Evolutionary conservation across 768 basidiomycete genomes (phyloP).

Genomic region (Suillus variegatus): DNA sequence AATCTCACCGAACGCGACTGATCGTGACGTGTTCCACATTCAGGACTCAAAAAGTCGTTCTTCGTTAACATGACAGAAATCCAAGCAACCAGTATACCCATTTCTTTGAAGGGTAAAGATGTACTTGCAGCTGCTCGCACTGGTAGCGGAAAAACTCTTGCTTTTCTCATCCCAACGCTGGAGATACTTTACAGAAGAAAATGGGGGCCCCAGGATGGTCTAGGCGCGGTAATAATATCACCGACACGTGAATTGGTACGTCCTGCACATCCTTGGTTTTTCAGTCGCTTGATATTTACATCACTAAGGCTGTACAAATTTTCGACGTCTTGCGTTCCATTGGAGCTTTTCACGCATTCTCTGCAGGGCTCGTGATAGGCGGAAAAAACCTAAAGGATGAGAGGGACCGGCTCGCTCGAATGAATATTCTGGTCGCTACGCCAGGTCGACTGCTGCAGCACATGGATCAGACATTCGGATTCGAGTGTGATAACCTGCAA

Average conservation of each 20-base stretch:
- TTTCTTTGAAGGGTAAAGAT: constrained; percentile 62
- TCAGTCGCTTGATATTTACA: neutral
- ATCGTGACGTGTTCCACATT: constrained; percentile 11
- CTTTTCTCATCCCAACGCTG: constrained; percentile 68
- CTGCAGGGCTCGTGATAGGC: constrained; percentile 93
- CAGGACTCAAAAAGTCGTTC: constrained; percentile 85
- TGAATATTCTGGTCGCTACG: constrained; percentile 99
- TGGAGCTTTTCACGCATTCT: constrained; percentile 88
- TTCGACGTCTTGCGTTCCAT: constrained; percentile 95
- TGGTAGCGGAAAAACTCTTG: constrained; percentile 75
- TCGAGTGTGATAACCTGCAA: constrained; percentile 90
- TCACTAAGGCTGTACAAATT: constrained; percentile 89
- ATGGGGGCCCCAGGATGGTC: constrained; percentile 73
- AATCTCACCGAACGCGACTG: neutral
- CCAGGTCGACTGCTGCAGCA: constrained; percentile 95
- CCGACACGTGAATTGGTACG: constrained; percentile 91
- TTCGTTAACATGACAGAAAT: constrained; percentile 89
- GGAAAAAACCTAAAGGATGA: constrained; percentile 96
- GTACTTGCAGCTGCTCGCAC: constrained; percentile 71
- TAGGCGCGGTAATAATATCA: constrained; percentile 90
- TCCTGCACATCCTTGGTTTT: constrained; percentile 11
- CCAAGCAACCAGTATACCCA: constrained; percentile 59
- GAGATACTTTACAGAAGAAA: constrained; percentile 64
- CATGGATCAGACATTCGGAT: constrained; percentile 97
- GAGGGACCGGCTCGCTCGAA: constrained; percentile 79